A percentile compares a stretch with the other conserved stretches of the same genome.
Conservation (phyloP, 2,329 filamentous ascomycete species). For the Pseudogymnoascus pannorum region DNA sequence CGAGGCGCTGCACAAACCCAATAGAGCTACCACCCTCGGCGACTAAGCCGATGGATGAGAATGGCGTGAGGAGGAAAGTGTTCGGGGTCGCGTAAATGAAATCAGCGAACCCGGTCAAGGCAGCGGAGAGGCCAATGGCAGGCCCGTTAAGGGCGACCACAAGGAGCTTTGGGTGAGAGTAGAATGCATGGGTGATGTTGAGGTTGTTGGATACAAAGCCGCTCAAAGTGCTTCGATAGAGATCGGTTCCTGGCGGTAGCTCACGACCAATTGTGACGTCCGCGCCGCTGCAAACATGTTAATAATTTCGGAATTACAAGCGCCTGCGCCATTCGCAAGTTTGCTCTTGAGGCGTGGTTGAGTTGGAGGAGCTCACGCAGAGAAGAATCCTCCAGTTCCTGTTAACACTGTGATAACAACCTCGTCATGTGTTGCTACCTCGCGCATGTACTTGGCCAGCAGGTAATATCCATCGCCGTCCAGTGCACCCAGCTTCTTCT, state of each 20-base stretch:
- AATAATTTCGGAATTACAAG: slow-evolving; percentile 5
- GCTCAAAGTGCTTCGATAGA: slow-evolving; percentile 52
- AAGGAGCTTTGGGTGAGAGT: slow-evolving; percentile 89
- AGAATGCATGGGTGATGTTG: slow-evolving; percentile 83
- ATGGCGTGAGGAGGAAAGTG: slow-evolving; percentile 83
- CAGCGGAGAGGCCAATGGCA: slow-evolving; percentile 79
- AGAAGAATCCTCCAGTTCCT: slow-evolving; percentile 68
- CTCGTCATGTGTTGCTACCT: slow-evolving; percentile 71
- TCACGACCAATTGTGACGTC: slow-evolving; percentile 57
- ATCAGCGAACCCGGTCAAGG: slow-evolving; percentile 74
- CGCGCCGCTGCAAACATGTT: slow-evolving; percentile 54
- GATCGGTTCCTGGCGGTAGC: slow-evolving; percentile 33
- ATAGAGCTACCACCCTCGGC: slow-evolving; percentile 77
- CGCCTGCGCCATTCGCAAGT: background rate
- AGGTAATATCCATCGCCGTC: slow-evolving; percentile 66
- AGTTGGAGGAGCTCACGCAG: slow-evolving; percentile 56
- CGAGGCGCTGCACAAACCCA: slow-evolving; percentile 73
- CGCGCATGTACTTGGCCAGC: slow-evolving; percentile 63
- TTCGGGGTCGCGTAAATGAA: slow-evolving; percentile 84
- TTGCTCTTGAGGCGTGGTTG: background rate
- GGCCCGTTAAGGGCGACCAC: slow-evolving; percentile 88
- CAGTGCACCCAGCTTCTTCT: slow-evolving; percentile 82
- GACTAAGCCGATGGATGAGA: slow-evolving; percentile 82
- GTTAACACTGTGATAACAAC: slow-evolving; percentile 80
- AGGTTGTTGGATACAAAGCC: slow-evolving; percentile 80